phyloP scores from a whole-genome alignment of 768 basidiomycete species.

The Cantharellus anzutake region DNA sequence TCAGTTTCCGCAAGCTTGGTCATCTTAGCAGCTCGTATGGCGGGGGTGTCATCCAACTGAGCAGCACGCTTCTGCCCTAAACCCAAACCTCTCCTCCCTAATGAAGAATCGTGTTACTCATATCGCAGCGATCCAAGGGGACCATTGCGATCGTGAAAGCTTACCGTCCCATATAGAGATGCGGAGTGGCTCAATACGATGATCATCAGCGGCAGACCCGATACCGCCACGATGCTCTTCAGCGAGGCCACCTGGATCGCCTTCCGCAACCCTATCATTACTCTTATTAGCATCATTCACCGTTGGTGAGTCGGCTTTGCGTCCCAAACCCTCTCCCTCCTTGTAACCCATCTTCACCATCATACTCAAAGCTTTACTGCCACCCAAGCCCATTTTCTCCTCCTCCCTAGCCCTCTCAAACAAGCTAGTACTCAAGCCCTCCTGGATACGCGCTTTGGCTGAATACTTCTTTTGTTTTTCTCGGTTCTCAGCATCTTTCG shows the following conservation, averaged over 20 bases:
- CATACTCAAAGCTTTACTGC: slow-evolving; percentile 67
- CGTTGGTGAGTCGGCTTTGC: not conserved
- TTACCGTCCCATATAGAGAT: slow-evolving; percentile 68
- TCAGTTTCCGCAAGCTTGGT: slow-evolving; percentile 11
- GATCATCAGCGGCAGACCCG: slow-evolving; percentile 12
- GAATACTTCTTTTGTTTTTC: slow-evolving; percentile 25
- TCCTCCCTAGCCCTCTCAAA: slow-evolving; percentile 31
- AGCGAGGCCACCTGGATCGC: slow-evolving; percentile 11
- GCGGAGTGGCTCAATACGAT: slow-evolving; percentile 49
- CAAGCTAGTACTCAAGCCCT: slow-evolving; percentile 41
- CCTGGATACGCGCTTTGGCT: slow-evolving; percentile 48
- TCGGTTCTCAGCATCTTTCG: slow-evolving; percentile 50
- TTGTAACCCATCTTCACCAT: slow-evolving; percentile 94
- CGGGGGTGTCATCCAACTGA: not conserved
- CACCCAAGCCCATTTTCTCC: slow-evolving; percentile 28
- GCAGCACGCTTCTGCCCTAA: slow-evolving; percentile 22
- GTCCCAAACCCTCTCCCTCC: slow-evolving; percentile 59
- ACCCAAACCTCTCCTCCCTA: slow-evolving; percentile 53
- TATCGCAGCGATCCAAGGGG: no score
- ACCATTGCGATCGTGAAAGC: not conserved
- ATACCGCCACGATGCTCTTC: not conserved
- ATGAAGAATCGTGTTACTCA: not conserved
- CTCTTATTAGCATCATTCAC: not conserved
- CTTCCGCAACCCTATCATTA: slow-evolving; percentile 23
- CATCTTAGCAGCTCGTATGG: not conserved